Conservation (phyloP, 1,284 basidiomycete genomes). For the Tilletia indica region DNA sequence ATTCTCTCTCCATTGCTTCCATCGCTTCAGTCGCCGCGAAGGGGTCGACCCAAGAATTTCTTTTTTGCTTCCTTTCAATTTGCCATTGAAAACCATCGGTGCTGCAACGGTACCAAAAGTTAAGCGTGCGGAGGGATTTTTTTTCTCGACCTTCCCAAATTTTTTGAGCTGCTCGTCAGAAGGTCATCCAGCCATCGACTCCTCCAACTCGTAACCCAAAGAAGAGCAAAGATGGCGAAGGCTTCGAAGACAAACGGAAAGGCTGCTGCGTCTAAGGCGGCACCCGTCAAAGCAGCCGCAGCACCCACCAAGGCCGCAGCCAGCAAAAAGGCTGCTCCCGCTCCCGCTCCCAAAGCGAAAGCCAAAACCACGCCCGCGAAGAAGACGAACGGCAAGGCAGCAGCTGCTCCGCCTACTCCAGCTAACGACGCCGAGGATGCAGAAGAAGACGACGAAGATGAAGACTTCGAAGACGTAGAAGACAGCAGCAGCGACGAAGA, state of each 20-base stretch:
- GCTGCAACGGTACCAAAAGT: too few species aligned
- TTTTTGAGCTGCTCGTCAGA: too few species aligned
- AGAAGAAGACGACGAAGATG: conserved; percentile 19
- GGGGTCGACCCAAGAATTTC: too few species aligned
- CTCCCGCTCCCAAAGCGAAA: conserved; percentile 4
- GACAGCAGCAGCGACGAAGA: conserved; percentile 16
- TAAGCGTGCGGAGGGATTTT: too few species aligned
- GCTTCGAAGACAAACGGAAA: not conserved
- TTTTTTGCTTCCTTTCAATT: too few species aligned
- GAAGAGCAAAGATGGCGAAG: not conserved
- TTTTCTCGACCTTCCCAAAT: too few species aligned
- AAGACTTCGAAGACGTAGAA: conserved; percentile 25
- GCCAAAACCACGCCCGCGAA: conserved; percentile 19
- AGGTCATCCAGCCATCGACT: not conserved
- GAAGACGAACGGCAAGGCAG: conserved; percentile 21
- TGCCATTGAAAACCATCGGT: too few species aligned
- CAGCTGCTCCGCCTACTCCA: conserved; percentile 29
- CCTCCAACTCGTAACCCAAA: too few species aligned
- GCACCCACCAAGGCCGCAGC: not conserved
- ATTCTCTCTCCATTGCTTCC: too few species aligned
- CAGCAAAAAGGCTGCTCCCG: conserved; percentile 17
- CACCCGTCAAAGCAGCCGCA: not conserved
- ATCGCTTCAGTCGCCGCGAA: too few species aligned
- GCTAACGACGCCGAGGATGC: conserved; percentile 31
- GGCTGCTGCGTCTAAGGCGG: conserved; percentile 5